Conservation (phyloP, 768 basidiomycete species). For the Boletus coccyginus region DNA sequence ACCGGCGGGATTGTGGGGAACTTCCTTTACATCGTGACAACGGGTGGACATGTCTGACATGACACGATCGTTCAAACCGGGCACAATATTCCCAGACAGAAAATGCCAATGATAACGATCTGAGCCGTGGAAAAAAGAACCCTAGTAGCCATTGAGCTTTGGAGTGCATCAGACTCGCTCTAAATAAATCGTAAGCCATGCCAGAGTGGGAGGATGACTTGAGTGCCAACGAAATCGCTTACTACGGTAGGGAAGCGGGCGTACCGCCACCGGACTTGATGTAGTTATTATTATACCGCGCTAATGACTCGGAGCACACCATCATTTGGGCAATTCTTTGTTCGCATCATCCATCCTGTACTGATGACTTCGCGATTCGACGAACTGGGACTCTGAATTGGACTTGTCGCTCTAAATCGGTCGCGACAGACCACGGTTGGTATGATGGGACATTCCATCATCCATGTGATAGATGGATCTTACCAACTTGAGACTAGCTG, state of each 20-base stretch:
- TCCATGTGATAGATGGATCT: slow-evolving; percentile 4
- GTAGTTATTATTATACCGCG: too few relatives aligned
- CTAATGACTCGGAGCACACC: too few relatives aligned
- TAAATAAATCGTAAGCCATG: background rate
- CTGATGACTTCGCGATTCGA: background rate
- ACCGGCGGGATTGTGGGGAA: too few relatives aligned
- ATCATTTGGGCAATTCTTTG: too few relatives aligned
- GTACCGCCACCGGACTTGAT: too few relatives aligned
- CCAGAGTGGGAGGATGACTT: background rate
- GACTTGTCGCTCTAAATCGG: background rate
- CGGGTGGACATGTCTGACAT: background rate
- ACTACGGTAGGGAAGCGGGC: too few relatives aligned
- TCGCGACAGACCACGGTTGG: background rate
- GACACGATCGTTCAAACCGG: background rate
- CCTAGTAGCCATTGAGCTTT: background rate
- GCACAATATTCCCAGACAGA: background rate
- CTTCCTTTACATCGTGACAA: background rate
- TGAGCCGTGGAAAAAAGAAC: background rate
- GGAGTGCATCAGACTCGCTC: background rate
- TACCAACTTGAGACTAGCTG: background rate
- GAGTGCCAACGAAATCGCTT: too few relatives aligned
- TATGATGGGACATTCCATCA: slow-evolving; percentile 1
- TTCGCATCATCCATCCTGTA: background rate
- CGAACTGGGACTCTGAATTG: background rate
- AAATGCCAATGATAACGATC: slow-evolving; percentile 1